phyloP scores from a whole-genome alignment of 1,284 basidiomycete genomes.

The Irpex sp. region DNA sequence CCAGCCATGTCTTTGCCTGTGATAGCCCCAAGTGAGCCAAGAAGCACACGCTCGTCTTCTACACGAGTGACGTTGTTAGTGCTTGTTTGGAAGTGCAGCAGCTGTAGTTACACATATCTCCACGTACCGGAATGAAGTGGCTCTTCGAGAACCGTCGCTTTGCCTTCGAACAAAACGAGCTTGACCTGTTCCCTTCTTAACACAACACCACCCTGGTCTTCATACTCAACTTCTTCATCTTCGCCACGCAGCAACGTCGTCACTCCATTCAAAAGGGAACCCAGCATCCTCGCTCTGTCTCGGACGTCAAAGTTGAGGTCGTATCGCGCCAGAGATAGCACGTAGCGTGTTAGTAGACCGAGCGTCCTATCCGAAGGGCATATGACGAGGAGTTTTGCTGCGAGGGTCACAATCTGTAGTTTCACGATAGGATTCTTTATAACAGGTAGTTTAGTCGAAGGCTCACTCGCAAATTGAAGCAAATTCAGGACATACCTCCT shows the following conservation, averaged over 20 bases:
- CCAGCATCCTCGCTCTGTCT: constrained; percentile 80
- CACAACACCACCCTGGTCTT: constrained; percentile 66
- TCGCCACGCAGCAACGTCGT: constrained; percentile 28
- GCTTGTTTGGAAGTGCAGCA: neutral
- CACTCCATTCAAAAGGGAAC: constrained; percentile 64
- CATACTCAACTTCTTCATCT: constrained; percentile 35
- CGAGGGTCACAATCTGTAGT: constrained; percentile 79
- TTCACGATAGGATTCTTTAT: constrained; percentile 64
- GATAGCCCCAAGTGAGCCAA: constrained; percentile 58
- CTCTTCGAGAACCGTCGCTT: constrained; percentile 43
- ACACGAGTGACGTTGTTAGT: neutral
- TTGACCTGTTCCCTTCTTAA: constrained; percentile 79
- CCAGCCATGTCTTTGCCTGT: constrained; percentile 46
- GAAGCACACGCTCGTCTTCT: constrained; percentile 40
- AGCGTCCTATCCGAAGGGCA: constrained; percentile 53
- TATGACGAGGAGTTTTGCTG: constrained; percentile 77
- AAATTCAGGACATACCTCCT: constrained; percentile 49
- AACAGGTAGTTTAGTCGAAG: neutral
- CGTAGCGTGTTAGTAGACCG: constrained; percentile 60
- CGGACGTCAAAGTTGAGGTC: constrained; percentile 86
- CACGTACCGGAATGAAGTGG: neutral
- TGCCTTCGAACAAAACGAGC: constrained; percentile 76
- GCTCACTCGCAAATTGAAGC: neutral
- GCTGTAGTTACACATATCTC: no score
- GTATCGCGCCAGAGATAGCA: constrained; percentile 83